Conservation (phyloP, 2,329 filamentous ascomycete genomes). For the Cladosporium sp. region DNA sequence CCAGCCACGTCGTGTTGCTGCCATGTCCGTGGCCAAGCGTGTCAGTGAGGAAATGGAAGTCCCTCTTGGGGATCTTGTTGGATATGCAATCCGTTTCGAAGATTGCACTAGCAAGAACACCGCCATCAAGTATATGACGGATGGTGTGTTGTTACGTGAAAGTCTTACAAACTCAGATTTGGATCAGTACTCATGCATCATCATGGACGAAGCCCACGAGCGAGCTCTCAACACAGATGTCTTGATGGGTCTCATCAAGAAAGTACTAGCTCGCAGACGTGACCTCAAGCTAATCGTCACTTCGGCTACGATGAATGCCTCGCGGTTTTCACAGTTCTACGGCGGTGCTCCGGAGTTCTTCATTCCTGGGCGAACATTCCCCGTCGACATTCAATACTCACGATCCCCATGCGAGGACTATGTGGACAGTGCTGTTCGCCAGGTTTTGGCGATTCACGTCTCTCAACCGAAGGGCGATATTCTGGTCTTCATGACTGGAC, state of each 20-base stretch:
- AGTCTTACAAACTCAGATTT: constrained; percentile 88
- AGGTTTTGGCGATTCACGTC: constrained; percentile 91
- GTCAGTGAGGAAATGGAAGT: constrained; percentile 99
- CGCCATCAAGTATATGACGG: constrained; percentile 98
- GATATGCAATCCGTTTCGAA: constrained; percentile 97
- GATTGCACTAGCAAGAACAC: constrained; percentile 96
- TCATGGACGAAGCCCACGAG: constrained; percentile 99
- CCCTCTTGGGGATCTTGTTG: constrained; percentile 77
- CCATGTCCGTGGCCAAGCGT: constrained; percentile 98
- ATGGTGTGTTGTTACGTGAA: constrained; percentile 88
- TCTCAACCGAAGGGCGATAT: constrained; percentile 92
- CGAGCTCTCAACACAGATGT: constrained; percentile 95
- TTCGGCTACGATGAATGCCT: constrained; percentile 97
- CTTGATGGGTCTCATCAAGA: constrained; percentile 95
- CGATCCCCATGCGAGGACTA: constrained; percentile 95
- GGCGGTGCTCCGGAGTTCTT: constrained; percentile 94
- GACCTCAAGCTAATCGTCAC: constrained; percentile 97
- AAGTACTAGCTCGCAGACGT: constrained; percentile 80
- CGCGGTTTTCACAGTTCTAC: constrained; percentile 92
- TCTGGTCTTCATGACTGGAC: constrained; percentile 97
- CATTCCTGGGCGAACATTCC: constrained; percentile 93
- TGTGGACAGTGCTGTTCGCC: constrained; percentile 93
- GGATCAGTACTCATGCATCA: constrained; percentile 95
- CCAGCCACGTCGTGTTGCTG: constrained; percentile 90
- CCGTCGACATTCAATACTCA: constrained; percentile 93